Conservation (phyloP, 345 rosid species). For the Passiflora organensis region DNA sequence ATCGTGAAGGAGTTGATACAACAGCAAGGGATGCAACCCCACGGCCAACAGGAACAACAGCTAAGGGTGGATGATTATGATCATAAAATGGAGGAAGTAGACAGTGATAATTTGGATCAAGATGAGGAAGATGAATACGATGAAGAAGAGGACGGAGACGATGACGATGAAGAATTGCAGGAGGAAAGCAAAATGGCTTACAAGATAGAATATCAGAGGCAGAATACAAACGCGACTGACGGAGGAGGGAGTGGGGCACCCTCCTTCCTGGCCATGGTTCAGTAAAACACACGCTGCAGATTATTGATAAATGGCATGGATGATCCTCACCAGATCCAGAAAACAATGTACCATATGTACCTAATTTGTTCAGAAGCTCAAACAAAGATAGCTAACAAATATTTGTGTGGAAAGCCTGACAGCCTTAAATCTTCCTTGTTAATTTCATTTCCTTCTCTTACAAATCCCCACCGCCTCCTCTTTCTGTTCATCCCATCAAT, state of each 20-base stretch:
- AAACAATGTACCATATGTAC: slow-evolving; percentile 36
- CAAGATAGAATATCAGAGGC: slow-evolving; percentile 51
- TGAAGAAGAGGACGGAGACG: slow-evolving; percentile 26
- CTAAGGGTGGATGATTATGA: slow-evolving; percentile 43
- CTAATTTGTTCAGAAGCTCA: slow-evolving; percentile 40
- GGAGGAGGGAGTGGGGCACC: slow-evolving; percentile 56
- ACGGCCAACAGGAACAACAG: slow-evolving; percentile 16
- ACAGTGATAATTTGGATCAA: slow-evolving; percentile 27
- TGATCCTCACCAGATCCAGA: too few relatives aligned
- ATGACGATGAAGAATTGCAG: slow-evolving; percentile 34
- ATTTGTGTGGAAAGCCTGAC: slow-evolving; percentile 13
- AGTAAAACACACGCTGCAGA: slow-evolving; percentile 20
- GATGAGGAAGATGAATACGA: slow-evolving; percentile 20
- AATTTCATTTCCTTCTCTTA: background rate
- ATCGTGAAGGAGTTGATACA: slow-evolving; percentile 56
- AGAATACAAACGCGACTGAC: slow-evolving; percentile 28
- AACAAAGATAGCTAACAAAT: slow-evolving; percentile 18
- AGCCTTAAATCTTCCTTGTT: background rate
- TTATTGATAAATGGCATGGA: background rate
- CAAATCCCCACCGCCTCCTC: slow-evolving; percentile 4
- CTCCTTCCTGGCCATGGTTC: slow-evolving; percentile 59
- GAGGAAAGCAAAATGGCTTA: slow-evolving; percentile 47
- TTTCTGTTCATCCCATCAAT: background rate
- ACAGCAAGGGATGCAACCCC: slow-evolving; percentile 28
- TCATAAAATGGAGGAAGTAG: slow-evolving; percentile 35